These are phyloP conservation scores for Pyricularia pennisetigena DNA, from an alignment of 2,329 filamentous ascomycete species.

Conservation along the genomic window DNA sequence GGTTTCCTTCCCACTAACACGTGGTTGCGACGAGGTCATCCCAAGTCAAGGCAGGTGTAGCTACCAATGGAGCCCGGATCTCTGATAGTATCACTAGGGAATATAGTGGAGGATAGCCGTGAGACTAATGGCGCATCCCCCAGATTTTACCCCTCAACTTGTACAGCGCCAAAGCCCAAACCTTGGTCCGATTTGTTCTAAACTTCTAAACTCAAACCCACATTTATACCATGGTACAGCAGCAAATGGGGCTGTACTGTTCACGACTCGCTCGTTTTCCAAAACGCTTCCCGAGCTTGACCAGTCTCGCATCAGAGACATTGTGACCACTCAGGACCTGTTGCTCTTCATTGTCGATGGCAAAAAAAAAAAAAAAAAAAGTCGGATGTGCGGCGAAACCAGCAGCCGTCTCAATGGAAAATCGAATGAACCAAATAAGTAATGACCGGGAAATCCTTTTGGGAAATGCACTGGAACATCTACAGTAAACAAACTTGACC, in stretches of 20 bases:
- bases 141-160: too few relatives aligned
- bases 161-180: background rate
- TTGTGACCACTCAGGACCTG: background rate
- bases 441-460: too few relatives aligned
- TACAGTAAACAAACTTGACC: too few relatives aligned
- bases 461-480: too few relatives aligned
- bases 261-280: background rate
- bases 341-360: background rate
- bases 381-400: background rate
- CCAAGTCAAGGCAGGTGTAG: too few relatives aligned
- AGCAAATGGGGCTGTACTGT: background rate
- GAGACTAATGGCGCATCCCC: too few relatives aligned
- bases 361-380: background rate
- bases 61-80: too few relatives aligned
- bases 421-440: background rate
- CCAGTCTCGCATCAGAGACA: background rate
- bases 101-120: too few relatives aligned
- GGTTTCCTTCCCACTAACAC: background rate
- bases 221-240: background rate
- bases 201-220: background rate
- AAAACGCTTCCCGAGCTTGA: background rate
- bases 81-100: too few relatives aligned
- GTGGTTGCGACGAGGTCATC: background rate
- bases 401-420: background rate
- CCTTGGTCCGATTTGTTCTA: background rate